Conservation (phyloP, 768 basidiomycete species). For the Cyclocybe aegerita region DNA sequence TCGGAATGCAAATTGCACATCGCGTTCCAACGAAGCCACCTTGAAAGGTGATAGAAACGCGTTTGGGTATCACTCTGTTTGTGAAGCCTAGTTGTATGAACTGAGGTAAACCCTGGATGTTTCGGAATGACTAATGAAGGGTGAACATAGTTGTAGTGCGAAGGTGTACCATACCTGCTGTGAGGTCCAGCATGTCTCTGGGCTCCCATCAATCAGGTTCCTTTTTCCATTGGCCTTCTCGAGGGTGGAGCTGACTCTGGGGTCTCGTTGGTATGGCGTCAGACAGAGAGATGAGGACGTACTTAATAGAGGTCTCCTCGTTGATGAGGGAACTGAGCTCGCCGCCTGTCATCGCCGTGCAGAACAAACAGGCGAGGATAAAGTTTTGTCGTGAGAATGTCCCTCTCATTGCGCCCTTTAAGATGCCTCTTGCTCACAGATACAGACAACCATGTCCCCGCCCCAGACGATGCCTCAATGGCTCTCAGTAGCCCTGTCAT, state of each 20-base stretch:
- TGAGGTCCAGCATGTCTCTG: constrained; percentile 86
- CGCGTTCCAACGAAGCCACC: constrained; percentile 80
- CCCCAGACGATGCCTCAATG: constrained; percentile 26
- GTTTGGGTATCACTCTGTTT: constrained; percentile 51
- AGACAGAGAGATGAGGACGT: constrained; percentile 14
- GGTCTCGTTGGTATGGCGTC: constrained; percentile 6
- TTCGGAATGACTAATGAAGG: background rate
- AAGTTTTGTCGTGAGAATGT: constrained; percentile 1
- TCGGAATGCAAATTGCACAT: constrained; percentile 48
- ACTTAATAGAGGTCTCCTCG: constrained; percentile 53
- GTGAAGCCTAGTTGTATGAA: constrained; percentile 65
- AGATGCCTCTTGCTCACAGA: background rate
- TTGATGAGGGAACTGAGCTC: constrained; percentile 39
- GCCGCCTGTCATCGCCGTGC: constrained; percentile 20
- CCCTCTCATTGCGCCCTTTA: background rate
- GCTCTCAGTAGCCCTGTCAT: constrained; percentile 23
- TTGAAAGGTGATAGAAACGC: constrained; percentile 71
- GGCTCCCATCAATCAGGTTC: constrained; percentile 63
- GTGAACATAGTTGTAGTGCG: background rate
- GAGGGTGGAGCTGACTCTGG: constrained; percentile 77
- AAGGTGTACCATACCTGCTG: constrained; percentile 54
- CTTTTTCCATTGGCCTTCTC: constrained; percentile 76
- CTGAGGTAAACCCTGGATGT: constrained; percentile 69
- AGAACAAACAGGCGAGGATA: constrained; percentile 4
- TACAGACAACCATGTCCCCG: background rate